Evolutionary conservation across 2,329 filamentous ascomycete species (phyloP).

Genomic region (Apiospora sp.): DNA sequence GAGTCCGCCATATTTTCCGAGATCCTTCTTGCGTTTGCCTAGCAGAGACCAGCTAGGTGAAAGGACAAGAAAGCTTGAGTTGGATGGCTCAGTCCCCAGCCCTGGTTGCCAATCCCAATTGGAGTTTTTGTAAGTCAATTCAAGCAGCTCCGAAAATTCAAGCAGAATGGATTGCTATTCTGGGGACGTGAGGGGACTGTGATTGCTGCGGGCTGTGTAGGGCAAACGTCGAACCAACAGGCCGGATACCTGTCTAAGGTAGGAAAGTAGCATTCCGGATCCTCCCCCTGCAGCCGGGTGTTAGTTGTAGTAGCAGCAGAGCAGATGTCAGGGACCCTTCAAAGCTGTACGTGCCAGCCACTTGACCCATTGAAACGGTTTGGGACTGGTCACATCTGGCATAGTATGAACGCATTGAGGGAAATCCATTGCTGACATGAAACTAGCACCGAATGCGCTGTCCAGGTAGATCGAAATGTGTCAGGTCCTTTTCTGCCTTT

Average conservation of each 20-base stretch:
- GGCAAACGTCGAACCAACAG: conserved; percentile 14
- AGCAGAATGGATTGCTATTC: neutral
- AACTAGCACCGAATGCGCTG: conserved; percentile 11
- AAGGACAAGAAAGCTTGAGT: neutral
- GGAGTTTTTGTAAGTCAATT: neutral
- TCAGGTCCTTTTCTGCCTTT: neutral
- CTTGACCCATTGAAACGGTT: conserved; percentile 8
- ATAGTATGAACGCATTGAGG: neutral
- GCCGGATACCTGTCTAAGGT: neutral
- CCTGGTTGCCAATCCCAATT: neutral
- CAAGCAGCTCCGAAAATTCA: neutral
- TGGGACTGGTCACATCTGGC: neutral
- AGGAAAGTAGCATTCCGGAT: neutral
- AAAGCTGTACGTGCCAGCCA: neutral
- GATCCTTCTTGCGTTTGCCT: neutral
- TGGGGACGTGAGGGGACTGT: neutral
- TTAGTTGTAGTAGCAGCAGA: neutral
- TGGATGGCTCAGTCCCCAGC: neutral
- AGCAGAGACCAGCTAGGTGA: neutral
- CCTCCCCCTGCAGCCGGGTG: neutral
- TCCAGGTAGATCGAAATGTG: neutral
- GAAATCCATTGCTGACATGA: neutral
- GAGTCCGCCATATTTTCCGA: neutral
- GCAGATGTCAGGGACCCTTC: neutral
- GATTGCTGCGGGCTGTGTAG: conserved; percentile 11